A percentile compares a stretch with the other conserved stretches of the same genome.
Evolutionary conservation across 1,139 yeast species (phyloP).

Genomic region (Yamadazyma blattariae): DNA sequence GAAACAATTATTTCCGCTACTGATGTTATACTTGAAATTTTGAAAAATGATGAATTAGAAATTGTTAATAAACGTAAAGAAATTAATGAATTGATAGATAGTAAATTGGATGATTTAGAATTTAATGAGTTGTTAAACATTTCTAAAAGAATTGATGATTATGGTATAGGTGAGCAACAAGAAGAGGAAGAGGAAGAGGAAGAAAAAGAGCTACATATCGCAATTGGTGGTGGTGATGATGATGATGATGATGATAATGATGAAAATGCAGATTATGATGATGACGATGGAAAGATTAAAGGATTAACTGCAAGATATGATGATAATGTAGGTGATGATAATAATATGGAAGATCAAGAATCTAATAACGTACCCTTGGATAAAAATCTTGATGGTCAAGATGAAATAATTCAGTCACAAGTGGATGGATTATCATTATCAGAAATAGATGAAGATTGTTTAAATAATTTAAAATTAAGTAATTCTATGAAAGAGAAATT

Average conservation of each 20-base stretch:
- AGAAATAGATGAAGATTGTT: constrained; percentile 22
- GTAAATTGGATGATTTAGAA: constrained; percentile 38
- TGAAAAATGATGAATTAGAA: constrained; percentile 46
- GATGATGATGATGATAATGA: constrained; percentile 15
- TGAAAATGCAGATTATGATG: constrained; percentile 16
- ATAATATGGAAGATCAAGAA: not conserved
- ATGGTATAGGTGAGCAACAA: constrained; percentile 25
- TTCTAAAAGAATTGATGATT: constrained; percentile 58
- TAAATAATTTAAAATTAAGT: not conserved
- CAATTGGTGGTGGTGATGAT: constrained; percentile 12
- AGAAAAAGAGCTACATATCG: too few species aligned
- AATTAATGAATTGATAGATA: constrained; percentile 42
- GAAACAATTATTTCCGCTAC: constrained; percentile 55
- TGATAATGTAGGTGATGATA: constrained; percentile 9
- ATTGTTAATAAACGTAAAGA: constrained; percentile 32
- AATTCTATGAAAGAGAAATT: constrained; percentile 15
- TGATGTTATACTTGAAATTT: constrained; percentile 60
- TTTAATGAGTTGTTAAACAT: constrained; percentile 55
- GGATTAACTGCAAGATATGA: constrained; percentile 5
- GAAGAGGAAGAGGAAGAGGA: constrained; percentile 20
- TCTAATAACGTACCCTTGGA: not conserved
- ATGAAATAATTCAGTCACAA: not conserved
- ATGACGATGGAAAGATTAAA: constrained; percentile 14
- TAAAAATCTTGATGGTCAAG: constrained; percentile 1
- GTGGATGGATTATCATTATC: constrained; percentile 13